Base-by-base conservation (phyloP, 140 eudicot genomes). In the Ambrosia hybrid region DNA sequence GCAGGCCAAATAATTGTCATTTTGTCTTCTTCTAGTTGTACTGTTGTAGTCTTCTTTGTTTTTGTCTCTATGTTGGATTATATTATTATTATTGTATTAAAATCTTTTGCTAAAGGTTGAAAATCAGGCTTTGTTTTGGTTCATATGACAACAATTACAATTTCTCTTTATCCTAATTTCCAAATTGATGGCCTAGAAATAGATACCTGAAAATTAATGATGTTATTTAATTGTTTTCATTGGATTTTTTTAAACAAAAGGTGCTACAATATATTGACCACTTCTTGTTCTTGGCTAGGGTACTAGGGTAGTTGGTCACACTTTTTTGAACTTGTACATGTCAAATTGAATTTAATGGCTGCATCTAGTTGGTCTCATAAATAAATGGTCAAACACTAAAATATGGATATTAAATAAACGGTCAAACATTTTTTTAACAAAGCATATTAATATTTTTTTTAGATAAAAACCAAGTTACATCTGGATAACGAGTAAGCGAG, bases 1-100 rank as follows among this genome's bases (percentile, higher is more conserved):
- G 77, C 53, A 33, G 70, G 38, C 21, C 6, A 3, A 9, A 36
- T 34, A 3, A 48, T 67, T 16, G 36, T 67, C 33, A 34, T 43
- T 51, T 57, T 76, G 53, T 57, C 60, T 9, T 41, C 45, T 36
- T 68, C 70, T 59, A 52, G 66, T 60, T 70, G 71, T 76, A 16
- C 57, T 59, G 34, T 49, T 76, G 45, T 76, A 16, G 49, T 59
- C 53, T 49, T 76, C 56, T 49, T 59, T 49, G 55, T 45, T 68
- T 76, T 67, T 48, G 75, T 61, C 34, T 43, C 17, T 17, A n/a
- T 43, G 34, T 58, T 66, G n/a, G 52, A 43, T 67, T 48, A 68
- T 11, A 12, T 46, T 58, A 67, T 76, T 56, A 57, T 6, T 38
- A 62, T 12, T 33, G 61, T 12, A 26, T 21, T 34, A 58, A 58